Conservation (phyloP, 75 land plant species). For the Pinus tabuliformis region DNA sequence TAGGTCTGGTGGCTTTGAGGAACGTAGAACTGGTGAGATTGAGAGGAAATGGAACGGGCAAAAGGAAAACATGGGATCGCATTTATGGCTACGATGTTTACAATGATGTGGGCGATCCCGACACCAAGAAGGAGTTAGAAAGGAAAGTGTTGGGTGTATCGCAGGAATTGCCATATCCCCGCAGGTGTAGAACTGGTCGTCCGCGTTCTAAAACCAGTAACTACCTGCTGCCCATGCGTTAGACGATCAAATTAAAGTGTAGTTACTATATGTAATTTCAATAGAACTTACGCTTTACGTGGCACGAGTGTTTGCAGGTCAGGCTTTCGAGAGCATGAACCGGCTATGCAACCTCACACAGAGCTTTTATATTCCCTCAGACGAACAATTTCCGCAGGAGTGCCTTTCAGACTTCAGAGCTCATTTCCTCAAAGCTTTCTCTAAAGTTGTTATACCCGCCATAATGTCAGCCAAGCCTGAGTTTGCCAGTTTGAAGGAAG, state of each 20-base stretch:
- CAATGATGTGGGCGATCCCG: slow-evolving; percentile 24
- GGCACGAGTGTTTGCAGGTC: background rate
- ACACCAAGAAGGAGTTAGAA: slow-evolving; percentile 3
- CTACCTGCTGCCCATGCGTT: background rate
- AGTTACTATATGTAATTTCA: slow-evolving; percentile 13
- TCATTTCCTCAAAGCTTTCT: slow-evolving; percentile 13
- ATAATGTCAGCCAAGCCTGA: background rate
- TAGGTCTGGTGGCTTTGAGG: slow-evolving; percentile 11
- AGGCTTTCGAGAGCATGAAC: slow-evolving; percentile 18
- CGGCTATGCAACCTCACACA: background rate
- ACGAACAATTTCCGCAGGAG: slow-evolving; percentile 36
- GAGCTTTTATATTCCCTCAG: slow-evolving; percentile 27
- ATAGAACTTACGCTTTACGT: background rate
- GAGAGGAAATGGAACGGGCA: slow-evolving; percentile 18
- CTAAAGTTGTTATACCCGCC: background rate
- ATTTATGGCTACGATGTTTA: slow-evolving; percentile 25
- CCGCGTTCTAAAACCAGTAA: slow-evolving; percentile 13
- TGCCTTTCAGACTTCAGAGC: slow-evolving; percentile 31
- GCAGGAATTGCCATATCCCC: slow-evolving; percentile 17
- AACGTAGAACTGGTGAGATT: slow-evolving; percentile 10
- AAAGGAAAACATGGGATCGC: slow-evolving; percentile 9
- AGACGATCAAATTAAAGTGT: background rate
- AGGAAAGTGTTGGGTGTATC: slow-evolving; percentile 20
- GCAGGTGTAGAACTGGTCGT: slow-evolving; percentile 32
- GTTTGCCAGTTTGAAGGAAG: slow-evolving; percentile 12